A percentile compares a stretch with the other conserved stretches of the same genome.
Conservation (phyloP, 352 stramenopile species). For the Elongisporangium anandrum region DNA sequence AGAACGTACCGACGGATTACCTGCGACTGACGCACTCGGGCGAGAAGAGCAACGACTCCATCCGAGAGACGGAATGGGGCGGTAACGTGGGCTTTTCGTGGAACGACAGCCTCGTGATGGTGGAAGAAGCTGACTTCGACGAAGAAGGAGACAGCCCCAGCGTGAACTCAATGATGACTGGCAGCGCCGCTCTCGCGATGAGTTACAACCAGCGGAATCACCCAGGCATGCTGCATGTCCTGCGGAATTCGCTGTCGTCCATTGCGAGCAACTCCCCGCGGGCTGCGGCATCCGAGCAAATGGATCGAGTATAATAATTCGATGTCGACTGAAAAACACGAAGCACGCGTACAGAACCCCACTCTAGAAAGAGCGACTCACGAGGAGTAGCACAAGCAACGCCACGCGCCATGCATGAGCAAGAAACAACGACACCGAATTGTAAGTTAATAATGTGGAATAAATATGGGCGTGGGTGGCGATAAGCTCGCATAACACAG, state of each 20-base stretch:
- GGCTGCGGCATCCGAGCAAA: constrained; percentile 43
- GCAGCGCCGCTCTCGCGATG: constrained; percentile 39
- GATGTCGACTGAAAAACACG: background rate
- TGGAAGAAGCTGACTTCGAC: constrained; percentile 54
- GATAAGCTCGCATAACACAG: background rate
- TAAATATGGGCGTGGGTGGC: background rate
- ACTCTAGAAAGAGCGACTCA: background rate
- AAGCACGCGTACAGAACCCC: background rate
- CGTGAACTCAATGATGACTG: constrained; percentile 34
- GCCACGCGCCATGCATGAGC: background rate
- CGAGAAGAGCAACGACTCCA: constrained; percentile 71
- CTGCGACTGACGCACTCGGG: constrained; percentile 54
- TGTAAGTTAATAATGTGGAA: background rate
- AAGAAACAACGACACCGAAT: background rate
- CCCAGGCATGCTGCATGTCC: constrained; percentile 50
- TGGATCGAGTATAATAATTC: constrained; percentile 64
- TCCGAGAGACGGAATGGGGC: constrained; percentile 79
- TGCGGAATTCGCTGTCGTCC: constrained; percentile 37
- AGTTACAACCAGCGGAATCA: constrained; percentile 56
- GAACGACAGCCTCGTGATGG: constrained; percentile 73
- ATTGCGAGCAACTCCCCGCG: constrained; percentile 19
- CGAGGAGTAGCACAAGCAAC: background rate
- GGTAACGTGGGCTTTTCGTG: constrained; percentile 43
- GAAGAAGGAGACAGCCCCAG: constrained; percentile 22
- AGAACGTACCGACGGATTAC: constrained; percentile 48